Percentiles rank a stretch among this genome's conserved stretches.
These are phyloP conservation scores for Eucalyptus pauciflora DNA, from an alignment of 345 rosid genomes.

Conservation along the genomic window DNA sequence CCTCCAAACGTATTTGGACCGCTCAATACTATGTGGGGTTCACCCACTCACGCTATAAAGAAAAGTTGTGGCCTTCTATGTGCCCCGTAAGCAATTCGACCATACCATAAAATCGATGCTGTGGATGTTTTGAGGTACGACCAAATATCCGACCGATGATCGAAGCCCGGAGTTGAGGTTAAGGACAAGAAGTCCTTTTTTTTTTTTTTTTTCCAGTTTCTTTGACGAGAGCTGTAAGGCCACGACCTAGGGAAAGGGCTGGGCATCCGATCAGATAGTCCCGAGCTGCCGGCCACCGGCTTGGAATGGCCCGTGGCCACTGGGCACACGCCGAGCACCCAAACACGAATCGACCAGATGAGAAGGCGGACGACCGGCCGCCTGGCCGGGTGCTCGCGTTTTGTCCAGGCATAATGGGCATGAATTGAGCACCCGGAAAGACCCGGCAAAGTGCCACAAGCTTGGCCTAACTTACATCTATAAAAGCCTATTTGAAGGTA, in stretches of 20 bases:
- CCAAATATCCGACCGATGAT: background rate
- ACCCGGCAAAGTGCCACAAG: background rate
- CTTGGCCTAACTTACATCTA: background rate
- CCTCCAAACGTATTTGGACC: background rate
- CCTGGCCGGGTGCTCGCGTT: background rate
- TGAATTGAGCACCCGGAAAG: background rate
- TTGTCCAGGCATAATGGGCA: background rate
- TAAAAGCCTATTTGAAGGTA: background rate
- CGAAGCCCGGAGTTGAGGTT: background rate
- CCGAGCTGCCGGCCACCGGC: background rate
- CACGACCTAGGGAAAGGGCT: background rate
- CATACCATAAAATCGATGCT: background rate
- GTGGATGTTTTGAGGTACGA: background rate
- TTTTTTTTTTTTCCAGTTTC: background rate
- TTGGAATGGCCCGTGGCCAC: background rate
- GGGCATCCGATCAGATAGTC: background rate
- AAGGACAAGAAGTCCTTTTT: background rate
- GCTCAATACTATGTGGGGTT: background rate
- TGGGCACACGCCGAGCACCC: background rate
- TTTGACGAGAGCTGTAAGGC: background rate
- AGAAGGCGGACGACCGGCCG: background rate
- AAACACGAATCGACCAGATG: background rate
- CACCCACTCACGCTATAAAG: background rate
- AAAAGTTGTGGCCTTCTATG: background rate
- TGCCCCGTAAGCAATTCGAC: background rate